A percentile compares a stretch with the other conserved stretches of the same genome.
Conservation (phyloP, 345 rosid genomes). For the Salix viminalis region DNA sequence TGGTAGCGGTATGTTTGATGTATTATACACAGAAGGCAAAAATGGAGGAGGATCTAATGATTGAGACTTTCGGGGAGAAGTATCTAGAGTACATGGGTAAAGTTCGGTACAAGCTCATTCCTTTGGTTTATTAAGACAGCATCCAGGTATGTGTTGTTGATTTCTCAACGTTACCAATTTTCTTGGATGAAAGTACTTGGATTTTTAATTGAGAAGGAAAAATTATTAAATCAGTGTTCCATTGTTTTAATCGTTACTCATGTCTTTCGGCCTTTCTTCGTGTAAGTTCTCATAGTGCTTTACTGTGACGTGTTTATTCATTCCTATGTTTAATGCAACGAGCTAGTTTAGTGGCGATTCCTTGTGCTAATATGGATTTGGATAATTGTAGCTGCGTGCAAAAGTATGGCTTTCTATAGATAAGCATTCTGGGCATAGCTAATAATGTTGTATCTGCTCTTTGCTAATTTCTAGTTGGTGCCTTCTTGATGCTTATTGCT, state of each 20-base stretch:
- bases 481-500: neutral
- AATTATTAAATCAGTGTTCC: neutral
- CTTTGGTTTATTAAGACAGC: constrained; percentile 55
- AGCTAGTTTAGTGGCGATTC: neutral
- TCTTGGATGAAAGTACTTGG: constrained; percentile 6
- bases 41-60: constrained; percentile 68
- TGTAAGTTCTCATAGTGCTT: neutral
- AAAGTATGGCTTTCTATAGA: neutral
- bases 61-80: constrained; percentile 64
- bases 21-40: constrained; percentile 71
- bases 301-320: neutral
- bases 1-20: constrained; percentile 54
- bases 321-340: neutral
- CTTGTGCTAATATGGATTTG: neutral
- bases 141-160: constrained; percentile 37
- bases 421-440: neutral
- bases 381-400: neutral
- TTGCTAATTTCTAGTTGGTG: neutral
- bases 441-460: neutral
- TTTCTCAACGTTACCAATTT: constrained; percentile 20
- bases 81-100: constrained; percentile 60
- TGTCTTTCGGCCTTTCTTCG: neutral
- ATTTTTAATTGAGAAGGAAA: neutral
- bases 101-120: constrained; percentile 77
- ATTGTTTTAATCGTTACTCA: neutral